These are phyloP conservation scores for Solanum ossicruentum DNA, from an alignment of 257 asterid genomes.

Conservation along the genomic window DNA sequence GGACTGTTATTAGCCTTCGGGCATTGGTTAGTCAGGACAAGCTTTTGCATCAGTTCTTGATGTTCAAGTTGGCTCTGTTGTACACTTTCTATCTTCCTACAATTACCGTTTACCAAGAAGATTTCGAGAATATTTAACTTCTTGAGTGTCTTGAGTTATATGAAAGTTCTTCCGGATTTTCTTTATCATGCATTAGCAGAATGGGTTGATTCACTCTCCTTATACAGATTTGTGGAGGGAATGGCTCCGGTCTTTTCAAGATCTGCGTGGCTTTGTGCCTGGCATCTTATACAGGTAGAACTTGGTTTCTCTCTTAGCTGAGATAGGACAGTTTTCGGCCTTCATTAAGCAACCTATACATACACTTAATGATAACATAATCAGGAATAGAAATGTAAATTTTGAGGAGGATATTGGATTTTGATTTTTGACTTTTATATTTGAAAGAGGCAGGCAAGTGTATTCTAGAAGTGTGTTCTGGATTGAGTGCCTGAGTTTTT, in stretches of 20 bases:
- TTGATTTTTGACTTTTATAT: not conserved
- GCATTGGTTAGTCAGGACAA: not conserved
- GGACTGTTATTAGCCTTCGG: not conserved
- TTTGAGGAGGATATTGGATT: not conserved
- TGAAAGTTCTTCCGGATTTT: not conserved
- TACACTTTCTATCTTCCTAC: not conserved
- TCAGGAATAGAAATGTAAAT: not conserved
- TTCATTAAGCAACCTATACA: not conserved
- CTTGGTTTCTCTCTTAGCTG: not conserved
- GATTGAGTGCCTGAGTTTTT: not conserved
- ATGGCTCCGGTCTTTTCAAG: conserved; percentile 99
- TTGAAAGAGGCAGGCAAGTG: not conserved
- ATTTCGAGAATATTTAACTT: not conserved
- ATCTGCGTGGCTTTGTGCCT: conserved; percentile 97
- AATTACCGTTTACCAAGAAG: not conserved
- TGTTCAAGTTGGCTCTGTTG: not conserved
- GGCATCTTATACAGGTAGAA: conserved; percentile 90
- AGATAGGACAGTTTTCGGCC: not conserved
- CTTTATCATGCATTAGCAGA: not conserved
- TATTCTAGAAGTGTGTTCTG: not conserved
- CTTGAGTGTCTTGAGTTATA: not conserved
- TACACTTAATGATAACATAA: not conserved
- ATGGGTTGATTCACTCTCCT: not conserved
- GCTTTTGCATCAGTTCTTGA: not conserved
- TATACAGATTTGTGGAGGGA: conserved; percentile 94